phyloP scores from a whole-genome alignment of 2,329 filamentous ascomycete species.

The Colletotrichum agaves region DNA sequence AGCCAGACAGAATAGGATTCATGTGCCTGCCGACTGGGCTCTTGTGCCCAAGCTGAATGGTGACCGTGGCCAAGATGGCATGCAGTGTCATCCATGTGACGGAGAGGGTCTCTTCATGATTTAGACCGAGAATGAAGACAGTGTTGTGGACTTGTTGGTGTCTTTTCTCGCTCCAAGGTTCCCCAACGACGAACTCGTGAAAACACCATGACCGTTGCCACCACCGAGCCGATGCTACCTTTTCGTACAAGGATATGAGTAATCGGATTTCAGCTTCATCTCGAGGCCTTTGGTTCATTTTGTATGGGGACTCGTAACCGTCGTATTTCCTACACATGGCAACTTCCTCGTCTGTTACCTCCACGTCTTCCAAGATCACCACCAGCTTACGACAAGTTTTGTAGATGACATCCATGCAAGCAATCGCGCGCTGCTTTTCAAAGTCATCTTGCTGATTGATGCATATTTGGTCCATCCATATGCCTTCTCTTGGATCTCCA shows the following conservation, averaged over 20 bases:
- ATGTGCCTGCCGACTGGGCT: not conserved
- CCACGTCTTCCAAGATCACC: conserved; percentile 23
- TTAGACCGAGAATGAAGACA: conserved; percentile 14
- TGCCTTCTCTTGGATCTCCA: conserved; percentile 2
- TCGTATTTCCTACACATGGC: not conserved
- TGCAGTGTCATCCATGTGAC: conserved; percentile 10
- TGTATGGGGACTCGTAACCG: not conserved
- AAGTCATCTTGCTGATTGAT: conserved; percentile 51
- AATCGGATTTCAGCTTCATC: not conserved
- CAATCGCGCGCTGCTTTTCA: conserved; percentile 40
- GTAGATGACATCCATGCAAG: conserved; percentile 24
- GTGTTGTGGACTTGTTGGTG: conserved; percentile 16
- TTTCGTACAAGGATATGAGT: conserved; percentile 3
- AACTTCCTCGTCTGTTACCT: conserved; percentile 6
- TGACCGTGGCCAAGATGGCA: not conserved
- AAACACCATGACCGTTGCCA: conserved; percentile 31
- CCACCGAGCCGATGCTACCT: conserved; percentile 24
- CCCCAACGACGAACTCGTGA: conserved; percentile 23
- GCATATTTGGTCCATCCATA: conserved; percentile 53
- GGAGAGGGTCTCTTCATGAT: not conserved
- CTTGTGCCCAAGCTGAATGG: not conserved
- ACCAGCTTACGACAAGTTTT: conserved; percentile 17
- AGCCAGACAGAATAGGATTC: conserved; percentile 18
- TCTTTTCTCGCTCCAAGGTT: conserved; percentile 22
- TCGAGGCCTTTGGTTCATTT: not conserved